phyloP scores from a whole-genome alignment of 495 filamentous ascomycete genomes.

The Daldinia childiae region DNA sequence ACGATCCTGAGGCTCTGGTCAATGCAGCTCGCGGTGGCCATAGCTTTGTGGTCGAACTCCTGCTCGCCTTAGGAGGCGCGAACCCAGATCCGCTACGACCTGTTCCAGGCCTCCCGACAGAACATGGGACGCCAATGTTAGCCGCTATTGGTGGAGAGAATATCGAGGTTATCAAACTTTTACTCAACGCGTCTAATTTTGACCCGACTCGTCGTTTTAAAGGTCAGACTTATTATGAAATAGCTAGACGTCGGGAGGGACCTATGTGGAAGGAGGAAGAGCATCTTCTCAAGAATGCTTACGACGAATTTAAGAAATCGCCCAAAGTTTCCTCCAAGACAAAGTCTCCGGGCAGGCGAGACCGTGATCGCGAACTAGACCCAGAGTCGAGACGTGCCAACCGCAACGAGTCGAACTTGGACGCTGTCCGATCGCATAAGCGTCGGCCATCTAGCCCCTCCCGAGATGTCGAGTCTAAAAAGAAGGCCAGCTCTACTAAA shows the following conservation, averaged over 20 bases:
- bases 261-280: conserved; percentile 91
- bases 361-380: conserved; percentile 67
- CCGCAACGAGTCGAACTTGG: conserved; percentile 59
- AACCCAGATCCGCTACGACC: conserved; percentile 84
- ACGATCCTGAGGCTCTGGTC: conserved; percentile 85
- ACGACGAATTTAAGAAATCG: conserved; percentile 67
- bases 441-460: conserved; percentile 60
- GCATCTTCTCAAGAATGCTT: conserved; percentile 80
- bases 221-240: conserved; percentile 82
- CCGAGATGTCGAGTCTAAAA: conserved; percentile 53
- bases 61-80: conserved; percentile 81
- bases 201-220: conserved; percentile 76
- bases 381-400: conserved; percentile 59
- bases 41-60: conserved; percentile 81
- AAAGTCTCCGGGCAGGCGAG: conserved; percentile 61
- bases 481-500: conserved; percentile 47
- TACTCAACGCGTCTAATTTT: conserved; percentile 80
- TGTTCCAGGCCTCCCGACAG: conserved; percentile 55
- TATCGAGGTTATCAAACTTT: conserved; percentile 78
- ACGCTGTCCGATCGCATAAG: conserved; percentile 53
- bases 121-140: conserved; percentile 88
- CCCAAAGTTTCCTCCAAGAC: conserved; percentile 55
- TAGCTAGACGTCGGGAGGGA: conserved; percentile 81
- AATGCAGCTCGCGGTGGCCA: conserved; percentile 94
- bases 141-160: conserved; percentile 93